Base-by-base conservation (phyloP, 75 land plant species). In the Chamaecyparis obtusa region DNA sequence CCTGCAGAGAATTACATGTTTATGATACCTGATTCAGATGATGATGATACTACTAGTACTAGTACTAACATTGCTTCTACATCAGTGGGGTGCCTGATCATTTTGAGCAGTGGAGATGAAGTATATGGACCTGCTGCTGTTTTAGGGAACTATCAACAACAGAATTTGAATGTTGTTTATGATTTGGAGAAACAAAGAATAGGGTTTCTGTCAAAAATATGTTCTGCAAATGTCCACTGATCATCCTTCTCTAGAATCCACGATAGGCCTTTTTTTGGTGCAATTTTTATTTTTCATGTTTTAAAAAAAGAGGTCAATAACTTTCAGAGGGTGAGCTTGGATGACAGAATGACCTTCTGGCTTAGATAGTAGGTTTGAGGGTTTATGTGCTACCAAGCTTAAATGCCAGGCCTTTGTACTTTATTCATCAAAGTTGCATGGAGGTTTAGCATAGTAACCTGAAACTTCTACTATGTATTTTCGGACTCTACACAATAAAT, bases 1-100 rank as follows among this genome's bases (percentile, higher is more conserved):
- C 85, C 64, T 17, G 15, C 67, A 55, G 85, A 84, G 67, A 84
- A 84, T 55, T 84, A 84, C 56, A 54, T 84, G 64, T 55, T 55
- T 55, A 84, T 35, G 67, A 84, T 84, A 32, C 10, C 57, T 84
- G 85, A 83, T 54, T 8, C 17, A 14, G 17, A n/a, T n/a, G n/a
- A 55, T 54, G 85, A 84, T 16, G 27, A 15, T 32, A 32, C 85
- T 21, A 1, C 69, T 64, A 51, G 55, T 51, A 24, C 69, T 57
- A 57, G 19, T 3, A 80, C 11, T n/a, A 24, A 11, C 19, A 43
- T 21, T 44, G 5, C 5, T 56, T 49, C 60, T 51, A 10, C 85
- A 5, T 32, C 17, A 55, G 85, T 84, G 41, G 57, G 37, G 14
- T 84, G 85, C 13, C 16, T 84, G 6, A 56, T 84, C 57, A 51